These are phyloP conservation scores for Fusarium sp. DNA, from an alignment of 2,329 filamentous ascomycete genomes.

Conservation along the genomic window DNA sequence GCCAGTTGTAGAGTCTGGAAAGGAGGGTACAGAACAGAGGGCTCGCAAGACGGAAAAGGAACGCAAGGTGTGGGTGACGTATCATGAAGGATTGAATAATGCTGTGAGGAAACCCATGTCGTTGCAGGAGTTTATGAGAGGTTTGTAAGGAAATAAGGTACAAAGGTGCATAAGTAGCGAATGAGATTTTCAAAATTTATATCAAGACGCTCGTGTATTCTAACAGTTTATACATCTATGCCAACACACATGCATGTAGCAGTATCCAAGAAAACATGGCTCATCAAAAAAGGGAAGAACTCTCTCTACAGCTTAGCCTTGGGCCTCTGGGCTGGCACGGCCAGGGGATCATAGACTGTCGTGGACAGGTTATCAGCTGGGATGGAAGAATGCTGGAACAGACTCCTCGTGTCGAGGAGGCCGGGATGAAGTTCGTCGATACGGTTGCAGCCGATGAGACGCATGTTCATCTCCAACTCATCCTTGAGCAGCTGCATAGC, in stretches of 20 bases:
- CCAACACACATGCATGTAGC: not conserved
- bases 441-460: slow-evolving; percentile 82
- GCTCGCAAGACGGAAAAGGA: slow-evolving; percentile 55
- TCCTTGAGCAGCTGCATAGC: slow-evolving; percentile 95
- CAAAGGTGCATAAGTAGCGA: not conserved
- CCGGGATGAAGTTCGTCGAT: slow-evolving; percentile 83
- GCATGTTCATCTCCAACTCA: slow-evolving; percentile 99
- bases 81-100: slow-evolving; percentile 91
- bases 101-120: slow-evolving; percentile 90
- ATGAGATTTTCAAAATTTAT: slow-evolving; percentile 5
- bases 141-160: slow-evolving; percentile 56
- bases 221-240: slow-evolving; percentile 30
- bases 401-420: slow-evolving; percentile 80
- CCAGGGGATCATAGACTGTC: slow-evolving; percentile 65
- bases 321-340: slow-evolving; percentile 61
- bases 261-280: slow-evolving; percentile 1
- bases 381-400: slow-evolving; percentile 65
- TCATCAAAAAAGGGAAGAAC: not conserved
- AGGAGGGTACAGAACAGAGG: slow-evolving; percentile 47
- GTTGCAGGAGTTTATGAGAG: slow-evolving; percentile 79
- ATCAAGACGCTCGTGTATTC: slow-evolving; percentile 26
- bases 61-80: slow-evolving; percentile 84
- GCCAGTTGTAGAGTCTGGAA: slow-evolving; percentile 54
- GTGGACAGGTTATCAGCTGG: slow-evolving; percentile 60
- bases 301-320: slow-evolving; percentile 60